Base-by-base conservation (phyloP, 1,139 yeast genomes). In the Sugiyamaella xylanicola region DNA sequence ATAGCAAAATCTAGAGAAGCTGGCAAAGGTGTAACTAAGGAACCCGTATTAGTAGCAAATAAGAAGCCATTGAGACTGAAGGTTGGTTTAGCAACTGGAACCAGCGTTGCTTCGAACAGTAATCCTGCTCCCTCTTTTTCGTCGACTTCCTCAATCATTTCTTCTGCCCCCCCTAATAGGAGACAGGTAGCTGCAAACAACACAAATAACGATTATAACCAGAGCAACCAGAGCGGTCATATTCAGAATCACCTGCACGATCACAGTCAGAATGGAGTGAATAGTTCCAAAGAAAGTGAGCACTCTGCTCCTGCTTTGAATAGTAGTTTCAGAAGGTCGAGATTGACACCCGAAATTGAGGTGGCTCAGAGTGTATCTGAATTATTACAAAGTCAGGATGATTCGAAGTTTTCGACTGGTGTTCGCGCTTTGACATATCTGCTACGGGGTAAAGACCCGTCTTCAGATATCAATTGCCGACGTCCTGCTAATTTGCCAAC, bases 401-500 rank as follows among this genome's bases (percentile, higher is more conserved):
- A 57, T 9, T 48, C 42, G 2, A 51, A 52, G 7, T 61, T 65
- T 46, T 51, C 48, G 11, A 45, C 53, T 25, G 69, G 69, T 2
- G 47, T 64, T 2, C 45, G 51, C 16, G 59, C 60, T 15, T 44
- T 66, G 46, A 47, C 57, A 3, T 61, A 53, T 45, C 48, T 61
- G 9, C 45, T 66, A 16, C 51, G 54, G 9, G 63, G 63, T 9
- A 42, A 55, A 32, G 56, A 50, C 1, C 58, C 57, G 1, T 62
- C 67, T 8, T 16, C 47, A 4, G 61, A 60, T 22, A 47, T 54
- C 13, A 36, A 46, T 3, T 48, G 55, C 13, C 55, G 52, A 11
- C 57, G 56, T 15, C 63, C 67, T 4, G 61, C 59, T 3, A 42
- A 51, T 2, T 37, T 64, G 22, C 68, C 68, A 2, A 51, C 63